phyloP scores from a whole-genome alignment of 2,329 filamentous ascomycete genomes.

The Pseudogymnoascus sp. region DNA sequence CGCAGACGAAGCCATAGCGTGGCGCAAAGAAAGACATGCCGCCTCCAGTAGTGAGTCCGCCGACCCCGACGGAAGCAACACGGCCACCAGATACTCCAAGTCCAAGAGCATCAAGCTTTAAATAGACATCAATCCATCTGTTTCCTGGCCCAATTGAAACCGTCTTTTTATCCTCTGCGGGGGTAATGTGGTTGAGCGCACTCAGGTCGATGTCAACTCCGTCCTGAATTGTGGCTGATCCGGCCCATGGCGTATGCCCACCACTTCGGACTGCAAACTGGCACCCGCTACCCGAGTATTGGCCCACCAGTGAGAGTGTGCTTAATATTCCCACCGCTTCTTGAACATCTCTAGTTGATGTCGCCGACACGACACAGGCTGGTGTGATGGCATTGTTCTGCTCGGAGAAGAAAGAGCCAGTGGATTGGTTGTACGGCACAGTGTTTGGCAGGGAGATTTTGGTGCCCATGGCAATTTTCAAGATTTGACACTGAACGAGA shows the following conservation, averaged over 20 bases:
- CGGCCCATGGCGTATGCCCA: slow-evolving; percentile 49
- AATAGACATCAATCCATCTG: slow-evolving; percentile 34
- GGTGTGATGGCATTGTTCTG: slow-evolving; percentile 19
- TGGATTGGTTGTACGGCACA: slow-evolving; percentile 9
- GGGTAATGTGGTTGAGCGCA: slow-evolving; percentile 14
- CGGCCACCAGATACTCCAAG: slow-evolving; percentile 33
- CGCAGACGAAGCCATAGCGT: slow-evolving; percentile 12
- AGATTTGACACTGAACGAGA: neutral
- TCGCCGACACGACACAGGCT: slow-evolving; percentile 25
- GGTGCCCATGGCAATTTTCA: slow-evolving; percentile 1
- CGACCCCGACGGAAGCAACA: slow-evolving; percentile 31
- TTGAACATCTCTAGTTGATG: slow-evolving; percentile 22
- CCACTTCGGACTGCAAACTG: slow-evolving; percentile 49
- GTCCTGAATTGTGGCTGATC: slow-evolving; percentile 40
- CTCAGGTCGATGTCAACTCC: slow-evolving; percentile 43
- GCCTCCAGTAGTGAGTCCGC: slow-evolving; percentile 32
- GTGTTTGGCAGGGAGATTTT: slow-evolving; percentile 11
- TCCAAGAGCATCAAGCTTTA: slow-evolving; percentile 25
- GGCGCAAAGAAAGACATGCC: slow-evolving; percentile 16
- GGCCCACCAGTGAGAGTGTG: neutral
- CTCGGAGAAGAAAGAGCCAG: slow-evolving; percentile 16
- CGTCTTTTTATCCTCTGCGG: slow-evolving; percentile 23
- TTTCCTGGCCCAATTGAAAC: slow-evolving; percentile 31
- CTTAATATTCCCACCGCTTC: slow-evolving; percentile 12
- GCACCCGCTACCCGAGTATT: slow-evolving; percentile 19